A percentile compares a stretch with the other conserved stretches of the same genome.
These are phyloP conservation scores for Ganoderma lingzhi DNA, from an alignment of 1,284 basidiomycete species.

Conservation along the genomic window DNA sequence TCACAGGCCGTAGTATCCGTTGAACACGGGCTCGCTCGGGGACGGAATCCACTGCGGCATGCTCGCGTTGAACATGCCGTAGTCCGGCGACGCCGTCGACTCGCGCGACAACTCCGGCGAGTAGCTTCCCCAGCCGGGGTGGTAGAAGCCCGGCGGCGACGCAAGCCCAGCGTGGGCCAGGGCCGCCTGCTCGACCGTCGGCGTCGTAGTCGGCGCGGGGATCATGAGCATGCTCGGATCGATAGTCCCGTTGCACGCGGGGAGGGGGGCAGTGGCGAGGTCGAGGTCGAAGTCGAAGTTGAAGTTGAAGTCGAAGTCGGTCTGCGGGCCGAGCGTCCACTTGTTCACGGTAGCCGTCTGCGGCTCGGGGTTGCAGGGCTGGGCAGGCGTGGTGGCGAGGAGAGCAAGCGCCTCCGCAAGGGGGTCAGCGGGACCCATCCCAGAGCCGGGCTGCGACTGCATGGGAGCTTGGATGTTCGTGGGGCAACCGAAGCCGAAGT, in stretches of 20 bases:
- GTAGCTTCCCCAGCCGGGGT: neutral
- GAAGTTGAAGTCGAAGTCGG: neutral
- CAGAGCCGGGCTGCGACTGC: neutral
- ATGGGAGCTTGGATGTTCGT: no score
- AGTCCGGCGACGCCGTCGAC: neutral
- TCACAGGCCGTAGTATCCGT: neutral
- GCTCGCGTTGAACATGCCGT: neutral
- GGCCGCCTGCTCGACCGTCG: neutral
- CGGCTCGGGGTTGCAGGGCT: neutral
- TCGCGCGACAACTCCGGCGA: neutral
- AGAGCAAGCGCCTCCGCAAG: neutral
- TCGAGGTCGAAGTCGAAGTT: neutral
- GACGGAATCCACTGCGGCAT: neutral
- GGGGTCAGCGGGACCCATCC: neutral
- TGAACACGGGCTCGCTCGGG: neutral
- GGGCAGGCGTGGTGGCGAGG: neutral
- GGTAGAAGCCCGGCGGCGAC: neutral
- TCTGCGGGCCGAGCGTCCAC: neutral
- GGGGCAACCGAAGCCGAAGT: neutral
- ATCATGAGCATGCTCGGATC: conserved; percentile 1
- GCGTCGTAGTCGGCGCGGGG: neutral
- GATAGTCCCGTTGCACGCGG: neutral
- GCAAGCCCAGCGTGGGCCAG: neutral
- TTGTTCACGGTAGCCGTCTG: neutral
- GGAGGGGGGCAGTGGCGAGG: neutral